phyloP scores from a whole-genome alignment of 139 green algal genomes.

The Closterium sp. region DNA sequence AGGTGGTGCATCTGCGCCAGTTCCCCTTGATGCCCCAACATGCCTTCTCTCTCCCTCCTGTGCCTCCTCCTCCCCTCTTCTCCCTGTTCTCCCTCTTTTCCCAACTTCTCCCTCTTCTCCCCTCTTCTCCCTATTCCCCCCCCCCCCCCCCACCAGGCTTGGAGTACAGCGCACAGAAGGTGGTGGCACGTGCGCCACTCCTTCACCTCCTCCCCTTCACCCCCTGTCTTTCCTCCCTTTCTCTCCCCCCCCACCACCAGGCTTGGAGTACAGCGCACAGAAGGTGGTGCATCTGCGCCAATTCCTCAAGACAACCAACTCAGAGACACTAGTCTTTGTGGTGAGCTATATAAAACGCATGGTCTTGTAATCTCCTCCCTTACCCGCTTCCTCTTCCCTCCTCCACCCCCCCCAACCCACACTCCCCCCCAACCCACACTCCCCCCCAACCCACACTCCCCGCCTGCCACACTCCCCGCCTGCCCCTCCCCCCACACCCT shows the following conservation, averaged over 20 bases:
- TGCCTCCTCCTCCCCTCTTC: not conserved
- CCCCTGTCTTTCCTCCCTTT: slow-evolving; percentile 49
- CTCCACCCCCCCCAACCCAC: not conserved
- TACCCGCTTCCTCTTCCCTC: too few species aligned
- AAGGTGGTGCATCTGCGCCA: slow-evolving; percentile 62
- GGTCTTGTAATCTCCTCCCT: too few species aligned
- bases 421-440: too few species aligned
- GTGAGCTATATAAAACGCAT: not conserved
- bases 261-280: slow-evolving; percentile 74
- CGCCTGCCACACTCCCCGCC: too few species aligned
- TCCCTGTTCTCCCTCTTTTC: too few species aligned
- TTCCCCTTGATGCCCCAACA: slow-evolving; percentile 45
- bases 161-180: slow-evolving; percentile 66
- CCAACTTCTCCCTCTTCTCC: slow-evolving; percentile 55
- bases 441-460: too few species aligned
- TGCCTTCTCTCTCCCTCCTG: not conserved
- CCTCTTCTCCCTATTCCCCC: slow-evolving; percentile 54
- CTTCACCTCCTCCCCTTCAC: too few species aligned
- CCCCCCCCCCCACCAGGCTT: slow-evolving; percentile 76
- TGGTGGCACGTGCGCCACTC: slow-evolving; percentile 58
- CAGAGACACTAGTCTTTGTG: slow-evolving; percentile 76
- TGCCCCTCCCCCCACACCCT: too few species aligned
- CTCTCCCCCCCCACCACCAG: slow-evolving; percentile 68
- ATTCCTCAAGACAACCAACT: slow-evolving; percentile 51
- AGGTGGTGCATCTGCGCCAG: slow-evolving; percentile 61